Base-by-base conservation (phyloP, 1,284 basidiomycete species). In the Ganoderma multipileum region DNA sequence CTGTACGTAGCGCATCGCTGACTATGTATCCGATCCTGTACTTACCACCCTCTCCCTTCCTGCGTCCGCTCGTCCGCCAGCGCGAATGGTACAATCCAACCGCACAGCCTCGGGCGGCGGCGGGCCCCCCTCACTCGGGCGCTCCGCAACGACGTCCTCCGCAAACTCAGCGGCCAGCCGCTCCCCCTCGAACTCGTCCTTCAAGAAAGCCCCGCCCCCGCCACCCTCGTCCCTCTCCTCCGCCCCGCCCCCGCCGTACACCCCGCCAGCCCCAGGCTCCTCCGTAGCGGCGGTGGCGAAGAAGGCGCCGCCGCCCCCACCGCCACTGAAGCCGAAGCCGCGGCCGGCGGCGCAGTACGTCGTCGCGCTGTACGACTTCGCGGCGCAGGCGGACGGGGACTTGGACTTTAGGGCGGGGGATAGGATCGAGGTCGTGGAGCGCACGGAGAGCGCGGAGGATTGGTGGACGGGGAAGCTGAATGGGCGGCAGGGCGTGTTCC, bases 391-490 rank as follows among this genome's bases (percentile, higher is more conserved):
- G 38, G 95, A 95, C 0, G 98, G 98, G 0, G 97, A 99, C 80
- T 83, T 99, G 65, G 92, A 91, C 1, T 99, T 99, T 84, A 89
- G 84, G 68, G 89, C 90, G 1, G 98, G 98, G n/a, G 97, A 99
- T 80, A 84, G 89, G 72, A 99, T 99, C 80, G 95, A 98, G 81
- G 86, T 99, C 65, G 87, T 98, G 38, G 92, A 98, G 81, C 89
- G 91, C 77, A 94, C 94, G 14, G 89, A 87, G 2, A 96, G 90
- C 74, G 81, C 91, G 28, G 96, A 99, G 78, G 98, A 99, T 78
- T 99, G 97, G 97, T 99, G 97, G 97, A 99, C 96, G 11, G 98
- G 97, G 6, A 87, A 87, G 74, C 64, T 99, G 71, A 90, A 95
- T 73, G 97, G 96, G 1, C 80, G 81, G 68, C 89, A 96, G 79